Percentiles rank a stretch among this genome's conserved stretches.
These are phyloP conservation scores for Lachancea dasiensis DNA, from an alignment of 805 yeast genomes.

Conservation along the genomic window DNA sequence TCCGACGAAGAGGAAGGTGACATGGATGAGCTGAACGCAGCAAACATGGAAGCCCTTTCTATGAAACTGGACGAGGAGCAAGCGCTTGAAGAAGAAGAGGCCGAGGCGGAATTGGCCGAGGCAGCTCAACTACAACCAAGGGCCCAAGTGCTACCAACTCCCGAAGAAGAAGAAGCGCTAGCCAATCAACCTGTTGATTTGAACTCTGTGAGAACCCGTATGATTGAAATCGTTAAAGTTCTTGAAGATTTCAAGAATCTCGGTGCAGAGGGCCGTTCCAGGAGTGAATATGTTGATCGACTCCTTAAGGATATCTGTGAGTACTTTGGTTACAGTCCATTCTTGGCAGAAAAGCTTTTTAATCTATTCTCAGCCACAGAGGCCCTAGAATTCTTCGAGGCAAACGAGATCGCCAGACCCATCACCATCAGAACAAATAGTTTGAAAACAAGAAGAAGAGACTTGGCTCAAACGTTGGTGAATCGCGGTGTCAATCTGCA, in stretches of 20 bases:
- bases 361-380: conserved; percentile 89
- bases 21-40: conserved; percentile 68
- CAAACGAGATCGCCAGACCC: conserved; percentile 95
- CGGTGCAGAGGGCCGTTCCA: conserved; percentile 80
- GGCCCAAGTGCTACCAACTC: conserved; percentile 70
- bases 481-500: conserved; percentile 96
- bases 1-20: conserved; percentile 70
- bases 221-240: conserved; percentile 91
- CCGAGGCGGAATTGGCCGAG: conserved; percentile 55
- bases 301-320: conserved; percentile 80
- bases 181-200: conserved; percentile 62
- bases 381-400: conserved; percentile 97
- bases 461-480: conserved; percentile 88
- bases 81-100: conserved; percentile 55
- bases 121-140: conserved; percentile 59
- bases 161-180: conserved; percentile 54
- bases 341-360: conserved; percentile 90
- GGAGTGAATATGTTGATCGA: conserved; percentile 76
- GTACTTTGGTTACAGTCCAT: conserved; percentile 89
- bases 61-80: conserved; percentile 56
- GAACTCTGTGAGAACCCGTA: conserved; percentile 81
- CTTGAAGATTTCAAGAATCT: conserved; percentile 80
- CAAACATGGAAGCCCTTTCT: conserved; percentile 78
- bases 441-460: conserved; percentile 88
- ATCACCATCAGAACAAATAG: conserved; percentile 97